Evolutionary conservation across 345 rosid species (phyloP).

Genomic region (Euphorbia tirucalli): DNA sequence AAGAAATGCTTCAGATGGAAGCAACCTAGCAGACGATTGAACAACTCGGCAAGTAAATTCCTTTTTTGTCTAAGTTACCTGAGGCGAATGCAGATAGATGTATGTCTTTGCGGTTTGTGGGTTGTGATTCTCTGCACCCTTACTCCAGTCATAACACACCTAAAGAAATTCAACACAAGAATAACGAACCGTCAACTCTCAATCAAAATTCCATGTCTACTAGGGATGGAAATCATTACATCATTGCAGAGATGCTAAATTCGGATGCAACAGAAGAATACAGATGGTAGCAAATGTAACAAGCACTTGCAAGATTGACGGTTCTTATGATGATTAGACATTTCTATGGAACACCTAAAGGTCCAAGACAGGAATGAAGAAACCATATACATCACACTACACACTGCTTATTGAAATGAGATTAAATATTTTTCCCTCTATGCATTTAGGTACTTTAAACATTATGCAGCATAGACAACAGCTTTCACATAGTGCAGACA

Average conservation of each 20-base stretch:
- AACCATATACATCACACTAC: not conserved
- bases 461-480: too few relatives aligned
- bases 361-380: not conserved
- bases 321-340: not conserved
- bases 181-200: not conserved
- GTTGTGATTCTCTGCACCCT: conserved; percentile 82
- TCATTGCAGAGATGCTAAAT: too few relatives aligned
- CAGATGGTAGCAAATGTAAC: too few relatives aligned
- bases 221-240: not conserved
- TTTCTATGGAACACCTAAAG: not conserved
- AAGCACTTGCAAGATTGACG: too few relatives aligned
- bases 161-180: conserved; percentile 25
- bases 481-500: not conserved
- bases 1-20: not conserved
- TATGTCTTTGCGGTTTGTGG: conserved; percentile 59
- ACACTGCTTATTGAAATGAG: not conserved
- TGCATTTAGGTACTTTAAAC: not conserved
- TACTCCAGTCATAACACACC: conserved; percentile 98
- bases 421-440: not conserved
- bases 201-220: not conserved
- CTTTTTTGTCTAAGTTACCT: conserved; percentile 32
- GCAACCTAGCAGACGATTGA: not conserved
- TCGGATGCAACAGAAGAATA: too few relatives aligned
- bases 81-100: conserved; percentile 64
- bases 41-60: not conserved